A percentile compares a stretch with the other conserved stretches of the same genome.
Evolutionary conservation across 1,139 yeast species (phyloP).

Genomic region (Pichia sp.): DNA sequence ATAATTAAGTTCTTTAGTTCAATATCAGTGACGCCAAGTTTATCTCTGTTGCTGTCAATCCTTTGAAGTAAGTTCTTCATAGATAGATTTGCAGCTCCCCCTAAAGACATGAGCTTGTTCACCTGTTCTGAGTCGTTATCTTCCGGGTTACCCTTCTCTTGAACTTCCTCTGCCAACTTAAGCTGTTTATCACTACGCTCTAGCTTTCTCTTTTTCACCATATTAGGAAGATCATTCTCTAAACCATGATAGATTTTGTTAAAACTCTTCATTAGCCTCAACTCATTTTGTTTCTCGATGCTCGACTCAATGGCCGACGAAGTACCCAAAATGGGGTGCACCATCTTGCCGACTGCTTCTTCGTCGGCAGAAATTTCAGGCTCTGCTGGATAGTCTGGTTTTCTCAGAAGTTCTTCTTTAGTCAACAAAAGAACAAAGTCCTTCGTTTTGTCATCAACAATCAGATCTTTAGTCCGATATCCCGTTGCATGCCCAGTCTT

Average conservation of each 20-base stretch:
- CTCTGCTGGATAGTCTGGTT: conserved; percentile 24
- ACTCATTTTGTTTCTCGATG: conserved; percentile 28
- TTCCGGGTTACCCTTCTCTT: conserved; percentile 12
- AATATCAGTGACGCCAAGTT: conserved; percentile 67
- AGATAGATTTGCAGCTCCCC: conserved; percentile 74
- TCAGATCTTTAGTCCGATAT: background rate
- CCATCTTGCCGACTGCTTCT: conserved; percentile 26
- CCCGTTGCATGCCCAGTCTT: background rate
- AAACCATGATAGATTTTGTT: conserved; percentile 72
- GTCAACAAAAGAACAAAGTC: conserved; percentile 8
- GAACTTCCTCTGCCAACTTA: conserved; percentile 31
- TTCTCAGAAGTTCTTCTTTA: conserved; percentile 12
- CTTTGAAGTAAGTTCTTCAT: conserved; percentile 72
- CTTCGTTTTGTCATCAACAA: conserved; percentile 3
- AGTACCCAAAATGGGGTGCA: conserved; percentile 29
- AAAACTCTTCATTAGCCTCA: conserved; percentile 37
- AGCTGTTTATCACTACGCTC: conserved; percentile 75
- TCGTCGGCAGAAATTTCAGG: conserved; percentile 21
- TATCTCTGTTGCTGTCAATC: conserved; percentile 73
- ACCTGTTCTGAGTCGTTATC: conserved; percentile 19
- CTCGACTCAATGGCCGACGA: conserved; percentile 27
- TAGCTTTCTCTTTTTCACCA: conserved; percentile 66
- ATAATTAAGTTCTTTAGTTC: conserved; percentile 80
- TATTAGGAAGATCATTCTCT: conserved; percentile 75
- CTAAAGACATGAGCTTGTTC: conserved; percentile 44